A percentile compares a stretch with the other conserved stretches of the same genome.
These are phyloP conservation scores for Sporothrix pallida DNA, from an alignment of 2,329 filamentous ascomycete species.

Conservation along the genomic window DNA sequence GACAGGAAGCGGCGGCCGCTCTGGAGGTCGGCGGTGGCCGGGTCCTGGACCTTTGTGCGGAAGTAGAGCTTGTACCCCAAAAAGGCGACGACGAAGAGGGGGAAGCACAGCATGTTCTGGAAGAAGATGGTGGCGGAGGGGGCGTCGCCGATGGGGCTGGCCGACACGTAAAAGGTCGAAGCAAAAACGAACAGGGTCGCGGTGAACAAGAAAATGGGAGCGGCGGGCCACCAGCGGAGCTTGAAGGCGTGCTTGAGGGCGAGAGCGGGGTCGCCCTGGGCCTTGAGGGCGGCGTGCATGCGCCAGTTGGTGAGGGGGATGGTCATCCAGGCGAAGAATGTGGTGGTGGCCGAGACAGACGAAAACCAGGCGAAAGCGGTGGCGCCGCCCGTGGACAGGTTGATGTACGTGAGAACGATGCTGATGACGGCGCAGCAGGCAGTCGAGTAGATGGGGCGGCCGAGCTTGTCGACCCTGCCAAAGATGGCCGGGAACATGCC, in stretches of 20 bases:
- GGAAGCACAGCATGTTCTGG: slow-evolving; percentile 35
- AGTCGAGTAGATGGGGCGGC: slow-evolving; percentile 33
- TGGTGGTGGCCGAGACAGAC: slow-evolving; percentile 35
- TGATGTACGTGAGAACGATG: slow-evolving; percentile 37
- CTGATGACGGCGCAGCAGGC: slow-evolving; percentile 29
- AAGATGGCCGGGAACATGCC: slow-evolving; percentile 36
- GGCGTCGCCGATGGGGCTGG: slow-evolving; percentile 32
- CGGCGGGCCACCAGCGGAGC: slow-evolving; percentile 31
- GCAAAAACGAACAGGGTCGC: slow-evolving; percentile 32
- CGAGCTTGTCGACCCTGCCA: slow-evolving; percentile 32
- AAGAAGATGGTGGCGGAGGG: slow-evolving; percentile 33
- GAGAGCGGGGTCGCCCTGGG: slow-evolving; percentile 34
- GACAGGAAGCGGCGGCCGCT: slow-evolving; percentile 33
- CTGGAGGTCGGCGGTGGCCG: slow-evolving; percentile 31
- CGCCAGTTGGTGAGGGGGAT: slow-evolving; percentile 35
- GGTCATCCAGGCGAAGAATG: slow-evolving; percentile 36
- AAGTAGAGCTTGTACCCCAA: slow-evolving; percentile 36
- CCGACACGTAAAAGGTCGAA: slow-evolving; percentile 33
- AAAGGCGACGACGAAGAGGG: slow-evolving; percentile 32
- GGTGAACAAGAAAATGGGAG: slow-evolving; percentile 30
- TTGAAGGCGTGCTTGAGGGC: slow-evolving; percentile 31
- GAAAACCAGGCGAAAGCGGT: slow-evolving; percentile 35
- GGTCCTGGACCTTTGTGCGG: slow-evolving; percentile 34
- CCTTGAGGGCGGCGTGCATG: slow-evolving; percentile 34
- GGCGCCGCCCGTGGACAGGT: slow-evolving; percentile 33